These are phyloP conservation scores for Breviolum minutum DNA, from an alignment of 73 alveolate species.

Conservation along the genomic window DNA sequence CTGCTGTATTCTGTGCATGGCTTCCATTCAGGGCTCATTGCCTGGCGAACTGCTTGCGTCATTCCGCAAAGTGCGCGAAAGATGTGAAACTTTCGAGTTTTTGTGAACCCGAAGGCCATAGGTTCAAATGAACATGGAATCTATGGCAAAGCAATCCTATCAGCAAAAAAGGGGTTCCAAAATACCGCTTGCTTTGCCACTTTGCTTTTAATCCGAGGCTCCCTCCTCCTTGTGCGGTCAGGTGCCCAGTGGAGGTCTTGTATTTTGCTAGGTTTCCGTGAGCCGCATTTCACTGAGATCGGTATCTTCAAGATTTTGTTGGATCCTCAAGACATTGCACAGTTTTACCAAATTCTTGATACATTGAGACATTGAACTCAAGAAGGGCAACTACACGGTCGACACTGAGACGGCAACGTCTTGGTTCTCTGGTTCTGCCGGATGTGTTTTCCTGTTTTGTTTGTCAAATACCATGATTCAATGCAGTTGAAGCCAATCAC, in stretches of 20 bases:
- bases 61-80: too few relatives aligned
- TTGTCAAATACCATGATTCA: not conserved
- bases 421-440: not conserved
- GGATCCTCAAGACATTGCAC: not conserved
- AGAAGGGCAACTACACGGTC: too few relatives aligned
- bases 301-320: slow-evolving; percentile 14
- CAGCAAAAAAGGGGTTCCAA: too few relatives aligned
- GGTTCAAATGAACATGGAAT: too few relatives aligned
- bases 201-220: not conserved
- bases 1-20: too few relatives aligned
- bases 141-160: too few relatives aligned
- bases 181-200: too few relatives aligned
- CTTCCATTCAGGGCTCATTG: too few relatives aligned
- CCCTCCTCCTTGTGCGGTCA: slow-evolving; percentile 38
- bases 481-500: not conserved
- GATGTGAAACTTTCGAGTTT: too few relatives aligned
- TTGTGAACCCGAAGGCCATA: too few relatives aligned
- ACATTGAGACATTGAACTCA: not conserved
- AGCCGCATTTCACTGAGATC: not conserved
- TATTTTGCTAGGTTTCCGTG: not conserved
- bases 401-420: too few relatives aligned
- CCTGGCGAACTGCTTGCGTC: too few relatives aligned
- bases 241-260: not conserved
- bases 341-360: not conserved
- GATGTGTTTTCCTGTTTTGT: not conserved